Conservation (phyloP, 768 basidiomycete species). For the Amanita molliuscula region DNA sequence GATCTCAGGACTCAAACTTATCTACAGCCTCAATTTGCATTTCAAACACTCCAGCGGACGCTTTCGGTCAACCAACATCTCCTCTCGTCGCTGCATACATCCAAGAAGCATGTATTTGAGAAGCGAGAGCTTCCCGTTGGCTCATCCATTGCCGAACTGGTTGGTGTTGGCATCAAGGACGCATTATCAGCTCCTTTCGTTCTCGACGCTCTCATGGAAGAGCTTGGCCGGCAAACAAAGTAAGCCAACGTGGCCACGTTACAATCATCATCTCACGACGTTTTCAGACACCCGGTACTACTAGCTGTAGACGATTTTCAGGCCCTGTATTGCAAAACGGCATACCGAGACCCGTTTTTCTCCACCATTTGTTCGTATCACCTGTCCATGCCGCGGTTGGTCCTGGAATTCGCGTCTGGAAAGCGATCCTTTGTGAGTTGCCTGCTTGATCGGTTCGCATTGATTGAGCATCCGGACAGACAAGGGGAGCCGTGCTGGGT, state of each 20-base stretch:
- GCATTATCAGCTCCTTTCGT: slow-evolving; percentile 41
- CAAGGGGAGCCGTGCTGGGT: slow-evolving; percentile 61
- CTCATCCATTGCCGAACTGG: slow-evolving; percentile 41
- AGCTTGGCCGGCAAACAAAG: slow-evolving; percentile 56
- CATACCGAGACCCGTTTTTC: slow-evolving; percentile 70
- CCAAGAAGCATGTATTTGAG: slow-evolving; percentile 33
- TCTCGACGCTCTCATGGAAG: slow-evolving; percentile 46
- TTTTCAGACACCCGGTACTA: slow-evolving; percentile 59
- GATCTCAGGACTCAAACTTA: slow-evolving; percentile 71
- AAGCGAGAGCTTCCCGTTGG: slow-evolving; percentile 38
- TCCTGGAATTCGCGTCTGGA: slow-evolving; percentile 76
- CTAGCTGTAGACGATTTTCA: slow-evolving; percentile 88
- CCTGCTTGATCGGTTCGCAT: not conserved
- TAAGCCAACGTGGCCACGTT: slow-evolving; percentile 16
- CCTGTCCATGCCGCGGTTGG: slow-evolving; percentile 64
- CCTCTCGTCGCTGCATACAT: slow-evolving; percentile 31
- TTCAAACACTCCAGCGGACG: slow-evolving; percentile 53
- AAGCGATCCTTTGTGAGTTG: slow-evolving; percentile 51
- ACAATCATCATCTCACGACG: not conserved
- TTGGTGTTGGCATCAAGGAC: slow-evolving; percentile 47
- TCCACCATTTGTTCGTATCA: slow-evolving; percentile 62
- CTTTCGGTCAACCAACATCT: slow-evolving; percentile 43
- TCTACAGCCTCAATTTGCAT: slow-evolving; percentile 56
- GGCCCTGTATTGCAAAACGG: slow-evolving; percentile 55
- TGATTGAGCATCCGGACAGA: slow-evolving; percentile 23